A percentile compares a stretch with the other conserved stretches of the same genome.
Evolutionary conservation across 345 rosid genomes (phyloP).

Genomic region (Euphorbia peplus): DNA sequence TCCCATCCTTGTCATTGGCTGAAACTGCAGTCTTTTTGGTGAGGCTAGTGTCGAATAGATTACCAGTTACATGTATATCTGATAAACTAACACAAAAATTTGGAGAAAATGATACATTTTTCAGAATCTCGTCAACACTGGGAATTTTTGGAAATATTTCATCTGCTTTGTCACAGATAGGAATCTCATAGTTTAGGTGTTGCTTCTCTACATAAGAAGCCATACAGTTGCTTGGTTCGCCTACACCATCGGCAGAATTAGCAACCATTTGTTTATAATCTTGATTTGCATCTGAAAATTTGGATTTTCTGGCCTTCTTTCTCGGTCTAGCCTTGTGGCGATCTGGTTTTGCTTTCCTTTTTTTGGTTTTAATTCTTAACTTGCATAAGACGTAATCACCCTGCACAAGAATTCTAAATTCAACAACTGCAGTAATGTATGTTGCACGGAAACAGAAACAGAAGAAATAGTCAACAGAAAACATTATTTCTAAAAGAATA

Average conservation of each 20-base stretch:
- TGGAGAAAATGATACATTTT: background rate
- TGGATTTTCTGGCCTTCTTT: conserved; percentile 4
- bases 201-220: conserved; percentile 7
- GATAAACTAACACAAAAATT: background rate
- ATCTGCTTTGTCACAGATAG: background rate
- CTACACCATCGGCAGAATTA: background rate
- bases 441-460: too few relatives aligned
- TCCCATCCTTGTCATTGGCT: background rate
- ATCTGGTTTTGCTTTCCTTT: background rate
- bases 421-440: too few relatives aligned
- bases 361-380: conserved; percentile 10
- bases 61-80: background rate
- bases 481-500: too few relatives aligned
- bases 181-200: background rate
- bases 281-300: background rate
- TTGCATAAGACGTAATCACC: conserved; percentile 25
- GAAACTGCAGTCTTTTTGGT: too few relatives aligned
- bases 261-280: background rate
- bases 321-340: conserved; percentile 19
- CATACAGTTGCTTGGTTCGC: background rate
- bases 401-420: too few relatives aligned
- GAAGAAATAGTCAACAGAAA: too few relatives aligned
- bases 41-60: too few relatives aligned
- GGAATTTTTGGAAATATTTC: background rate
- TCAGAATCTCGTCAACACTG: background rate